Base-by-base conservation (phyloP, 2,329 filamentous ascomycete species). In the Ascocoryne sarcoides region DNA sequence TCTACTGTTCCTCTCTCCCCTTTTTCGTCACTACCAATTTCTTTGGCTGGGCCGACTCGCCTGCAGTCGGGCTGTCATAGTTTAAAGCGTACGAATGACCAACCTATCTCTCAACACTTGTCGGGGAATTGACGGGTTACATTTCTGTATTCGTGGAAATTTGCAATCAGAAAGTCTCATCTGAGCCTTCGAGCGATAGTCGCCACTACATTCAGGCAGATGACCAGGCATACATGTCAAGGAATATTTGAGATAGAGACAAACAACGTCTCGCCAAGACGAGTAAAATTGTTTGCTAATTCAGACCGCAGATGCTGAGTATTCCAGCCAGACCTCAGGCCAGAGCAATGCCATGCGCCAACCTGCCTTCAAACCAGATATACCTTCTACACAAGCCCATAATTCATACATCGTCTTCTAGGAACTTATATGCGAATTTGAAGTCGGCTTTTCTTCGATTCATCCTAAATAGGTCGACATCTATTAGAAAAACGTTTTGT, bases 381-480 rank as follows among this genome's bases (percentile, higher is more conserved):
- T 82, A 81, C 60, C 78, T 35, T 5, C 32, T 15, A 35, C 32
- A 19, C 32, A 65, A 51, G 45, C 46, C 50, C 55, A 44, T 53
- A 51, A 54, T 76, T 69, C 59, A 82, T 56, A 95, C 75, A 64
- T 95, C 90, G 60, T 96, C 90, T 65, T 96, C 90, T 52, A 96
- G 75, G 66, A 92, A 96, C 66, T 94, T 94, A 71, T 96, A 96
- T 45, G 86, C 84, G 65, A 96, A 96, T 67, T 94, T 93, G 71
- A 96, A 96, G 63, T 96, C 90, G 42, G 87, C 89, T 70, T 96
- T 95, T 61, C 90, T 73, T 52, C 90, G 84, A 65, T 96, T 96
- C 90, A 96, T 96, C 90, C 90, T 95, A 58, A 9, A 29, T 33
- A n/a, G n/a, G n/a, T n/a, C n/a, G n/a, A n/a, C n/a, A n/a, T n/a